A percentile compares a stretch with the other conserved stretches of the same genome.
These are phyloP conservation scores for Mycena galericulata DNA, from an alignment of 768 basidiomycete genomes.

Conservation along the genomic window DNA sequence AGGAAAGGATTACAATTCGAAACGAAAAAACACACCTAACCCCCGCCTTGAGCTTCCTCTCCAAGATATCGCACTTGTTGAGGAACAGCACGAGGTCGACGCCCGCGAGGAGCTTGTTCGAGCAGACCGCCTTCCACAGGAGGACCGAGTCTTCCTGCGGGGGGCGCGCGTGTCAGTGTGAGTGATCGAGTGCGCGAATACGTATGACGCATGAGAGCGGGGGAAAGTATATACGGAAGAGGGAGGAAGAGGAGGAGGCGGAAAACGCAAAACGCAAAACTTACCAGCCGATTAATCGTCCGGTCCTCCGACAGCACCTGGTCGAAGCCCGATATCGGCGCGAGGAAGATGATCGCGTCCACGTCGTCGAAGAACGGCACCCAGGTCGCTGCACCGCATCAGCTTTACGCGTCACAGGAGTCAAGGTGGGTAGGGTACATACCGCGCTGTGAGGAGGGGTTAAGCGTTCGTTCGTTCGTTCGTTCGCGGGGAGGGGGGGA, in stretches of 20 bases:
- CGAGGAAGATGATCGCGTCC: slow-evolving; percentile 83
- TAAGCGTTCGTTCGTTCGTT: background rate
- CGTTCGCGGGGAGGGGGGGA: background rate
- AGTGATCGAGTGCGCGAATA: background rate
- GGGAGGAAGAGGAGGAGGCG: background rate
- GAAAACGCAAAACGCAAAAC: slow-evolving; percentile 22
- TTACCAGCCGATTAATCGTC: slow-evolving; percentile 69
- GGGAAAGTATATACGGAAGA: background rate
- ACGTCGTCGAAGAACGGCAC: slow-evolving; percentile 81
- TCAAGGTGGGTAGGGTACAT: background rate
- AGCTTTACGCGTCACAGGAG: slow-evolving; percentile 3
- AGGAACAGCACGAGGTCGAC: slow-evolving; percentile 89
- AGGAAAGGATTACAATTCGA: too few species aligned
- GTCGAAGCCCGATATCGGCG: slow-evolving; percentile 81
- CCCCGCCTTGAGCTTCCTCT: slow-evolving; percentile 73
- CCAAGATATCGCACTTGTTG: slow-evolving; percentile 89
- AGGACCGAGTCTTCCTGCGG: slow-evolving; percentile 85
- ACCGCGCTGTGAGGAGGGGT: slow-evolving; percentile 26
- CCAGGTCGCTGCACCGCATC: slow-evolving; percentile 64
- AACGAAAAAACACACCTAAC: slow-evolving; percentile 50
- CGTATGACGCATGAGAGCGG: background rate
- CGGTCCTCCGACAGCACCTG: slow-evolving; percentile 75
- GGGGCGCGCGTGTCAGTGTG: background rate
- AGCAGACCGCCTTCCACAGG: slow-evolving; percentile 90
- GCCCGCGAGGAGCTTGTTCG: slow-evolving; percentile 81